A percentile compares a stretch with the other conserved stretches of the same genome.
These are phyloP conservation scores for Chlorella sp. DNA, from an alignment of 139 green algal genomes.

Conservation along the genomic window DNA sequence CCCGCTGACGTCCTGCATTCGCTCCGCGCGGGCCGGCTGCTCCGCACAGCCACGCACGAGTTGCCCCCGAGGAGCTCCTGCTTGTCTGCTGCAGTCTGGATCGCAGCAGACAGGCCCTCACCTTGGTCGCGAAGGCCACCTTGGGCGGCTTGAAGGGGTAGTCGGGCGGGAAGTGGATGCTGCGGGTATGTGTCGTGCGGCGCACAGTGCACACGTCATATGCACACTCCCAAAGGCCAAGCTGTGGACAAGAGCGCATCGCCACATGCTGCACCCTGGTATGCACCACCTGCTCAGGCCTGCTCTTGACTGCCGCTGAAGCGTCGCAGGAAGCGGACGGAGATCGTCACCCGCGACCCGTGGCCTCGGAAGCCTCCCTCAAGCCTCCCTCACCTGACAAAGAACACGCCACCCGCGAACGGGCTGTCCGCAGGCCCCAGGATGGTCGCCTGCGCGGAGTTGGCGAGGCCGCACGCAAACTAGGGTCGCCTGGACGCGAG, in stretches of 20 bases:
- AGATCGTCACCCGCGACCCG: no score
- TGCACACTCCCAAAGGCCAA: background rate
- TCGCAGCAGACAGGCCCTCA: no score
- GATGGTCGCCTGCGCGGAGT: background rate
- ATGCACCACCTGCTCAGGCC: background rate
- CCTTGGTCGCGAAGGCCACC: constrained; percentile 93
- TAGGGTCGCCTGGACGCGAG: background rate
- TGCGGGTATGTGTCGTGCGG: background rate
- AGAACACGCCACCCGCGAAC: constrained; percentile 93
- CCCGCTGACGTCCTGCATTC: no score
- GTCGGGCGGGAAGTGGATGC: constrained; percentile 86
- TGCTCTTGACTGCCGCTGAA: no score
- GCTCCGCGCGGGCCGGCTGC: no score
- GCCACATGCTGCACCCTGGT: background rate
- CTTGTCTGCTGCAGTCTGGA: no score
- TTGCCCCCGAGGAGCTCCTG: no score
- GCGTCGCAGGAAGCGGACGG: no score
- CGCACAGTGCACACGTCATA: background rate
- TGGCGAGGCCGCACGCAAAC: background rate
- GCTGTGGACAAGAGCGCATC: no score
- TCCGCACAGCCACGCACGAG: no score
- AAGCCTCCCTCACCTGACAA: constrained; percentile 50
- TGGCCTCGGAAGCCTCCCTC: no score
- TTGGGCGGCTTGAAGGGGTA: constrained; percentile 92
- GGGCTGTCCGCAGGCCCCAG: constrained; percentile 78